Base-by-base conservation (phyloP, 352 stramenopile species). In the Pythium biforme region DNA sequence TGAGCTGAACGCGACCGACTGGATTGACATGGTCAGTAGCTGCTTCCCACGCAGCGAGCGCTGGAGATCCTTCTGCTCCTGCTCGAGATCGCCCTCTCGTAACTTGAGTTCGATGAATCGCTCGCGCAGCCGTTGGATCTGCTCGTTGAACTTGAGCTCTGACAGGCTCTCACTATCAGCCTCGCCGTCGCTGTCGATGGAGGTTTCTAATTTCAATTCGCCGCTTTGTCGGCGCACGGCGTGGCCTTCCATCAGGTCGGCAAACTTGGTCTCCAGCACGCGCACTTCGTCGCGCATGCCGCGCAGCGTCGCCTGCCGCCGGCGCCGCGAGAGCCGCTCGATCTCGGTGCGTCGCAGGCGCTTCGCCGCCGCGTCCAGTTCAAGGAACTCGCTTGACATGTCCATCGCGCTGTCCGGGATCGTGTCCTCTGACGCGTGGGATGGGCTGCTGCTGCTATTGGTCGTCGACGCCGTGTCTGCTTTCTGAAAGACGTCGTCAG, bases 71-170 rank as follows among this genome's bases (percentile, higher is more conserved):
- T 59, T 59, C 7, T 61, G 29, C 41, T 70, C 48, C 19, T 57
- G 37, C 19, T 69, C 41, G 15, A 63, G 40, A 9, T 59, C 46
- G 10, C 22, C 23, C 23, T 64, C 54, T 14, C 25, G 27, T 0
- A 69, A 33, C 31, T 69, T 63, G 19, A 69, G 40, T 27, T 63
- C 62, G 33, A 64, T 69, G 46, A 64, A 69, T 29, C 47, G 39
- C 41, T 62, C 56, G 19, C 55, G 55, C 11, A 64, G 40, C 26
- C 26, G 29, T n/a, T 27, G 45, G 2, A 62, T 45, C 41, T 62
- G 41, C 5, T 69, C 55, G 49, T 31, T 53, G 19, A 60, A 64
- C 41, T 69, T 69, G 53, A 59, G 19, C 23, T 62, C 60, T 14
- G 51, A 33, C 12, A 17, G 20, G 0, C 39, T 37, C 3, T 51